phyloP scores from a whole-genome alignment of 352 stramenopile genomes.

The Globisporangium spinosum region DNA sequence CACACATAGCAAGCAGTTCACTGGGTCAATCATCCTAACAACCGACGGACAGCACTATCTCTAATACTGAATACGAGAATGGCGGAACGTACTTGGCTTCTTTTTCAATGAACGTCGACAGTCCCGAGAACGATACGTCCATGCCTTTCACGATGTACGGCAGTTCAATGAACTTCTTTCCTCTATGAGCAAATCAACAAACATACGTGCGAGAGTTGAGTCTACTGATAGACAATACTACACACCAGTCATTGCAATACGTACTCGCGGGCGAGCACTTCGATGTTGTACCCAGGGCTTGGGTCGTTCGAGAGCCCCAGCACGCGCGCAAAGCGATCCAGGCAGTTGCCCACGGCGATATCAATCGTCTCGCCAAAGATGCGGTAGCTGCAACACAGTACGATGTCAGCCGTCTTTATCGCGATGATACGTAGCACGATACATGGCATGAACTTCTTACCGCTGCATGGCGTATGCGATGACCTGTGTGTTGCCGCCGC shows the following conservation, averaged over 20 bases:
- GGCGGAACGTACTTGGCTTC: conserved; percentile 61
- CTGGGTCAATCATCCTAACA: neutral
- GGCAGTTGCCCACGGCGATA: conserved; percentile 99
- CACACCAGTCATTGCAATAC: conserved; percentile 7
- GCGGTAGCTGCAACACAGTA: conserved; percentile 78
- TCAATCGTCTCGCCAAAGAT: conserved; percentile 99
- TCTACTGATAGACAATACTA: too few species aligned
- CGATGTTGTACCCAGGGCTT: conserved; percentile 98
- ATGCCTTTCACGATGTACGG: conserved; percentile 99
- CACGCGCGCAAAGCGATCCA: conserved; percentile 96
- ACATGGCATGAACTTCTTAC: conserved; percentile 20
- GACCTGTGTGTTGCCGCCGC: conserved; percentile 98
- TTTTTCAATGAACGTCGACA: conserved; percentile 97
- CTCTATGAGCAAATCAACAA: conserved; percentile 18
- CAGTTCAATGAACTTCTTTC: conserved; percentile 92
- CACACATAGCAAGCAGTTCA: neutral
- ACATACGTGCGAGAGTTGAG: too few species aligned
- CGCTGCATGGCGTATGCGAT: conserved; percentile 88
- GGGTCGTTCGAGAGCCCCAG: conserved; percentile 98
- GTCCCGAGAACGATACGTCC: conserved; percentile 98
- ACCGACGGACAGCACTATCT: conserved; percentile 1
- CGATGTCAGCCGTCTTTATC: conserved; percentile 13
- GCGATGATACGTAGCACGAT: neutral
- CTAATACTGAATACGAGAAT: neutral
- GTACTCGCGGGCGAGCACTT: conserved; percentile 94